A percentile compares a stretch with the other conserved stretches of the same genome.
phyloP scores from a whole-genome alignment of 768 basidiomycete genomes.

The Hericium coralloides region DNA sequence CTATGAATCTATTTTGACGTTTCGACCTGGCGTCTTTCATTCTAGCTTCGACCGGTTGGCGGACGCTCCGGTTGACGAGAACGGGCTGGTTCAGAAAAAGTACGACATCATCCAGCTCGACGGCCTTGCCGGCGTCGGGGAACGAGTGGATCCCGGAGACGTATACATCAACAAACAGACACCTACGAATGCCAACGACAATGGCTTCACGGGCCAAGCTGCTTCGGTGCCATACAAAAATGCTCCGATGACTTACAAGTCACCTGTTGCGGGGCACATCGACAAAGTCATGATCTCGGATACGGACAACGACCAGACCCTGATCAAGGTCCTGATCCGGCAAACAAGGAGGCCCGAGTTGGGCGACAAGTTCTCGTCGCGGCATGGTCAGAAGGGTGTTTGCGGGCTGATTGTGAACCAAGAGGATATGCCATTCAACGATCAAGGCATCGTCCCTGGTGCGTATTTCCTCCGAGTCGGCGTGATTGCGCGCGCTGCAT shows the following conservation, averaged over 20 bases:
- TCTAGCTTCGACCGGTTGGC: constrained; percentile 86
- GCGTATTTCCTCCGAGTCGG: constrained; percentile 17
- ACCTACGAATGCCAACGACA: constrained; percentile 89
- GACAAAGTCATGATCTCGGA: constrained; percentile 98
- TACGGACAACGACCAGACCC: constrained; percentile 90
- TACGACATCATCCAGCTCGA: constrained; percentile 90
- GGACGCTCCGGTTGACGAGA: constrained; percentile 82
- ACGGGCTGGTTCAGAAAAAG: constrained; percentile 68
- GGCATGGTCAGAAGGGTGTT: constrained; percentile 98
- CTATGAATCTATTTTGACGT: too few relatives aligned
- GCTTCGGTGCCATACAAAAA: constrained; percentile 86
- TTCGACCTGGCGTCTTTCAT: background rate
- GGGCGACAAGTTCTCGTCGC: constrained; percentile 96
- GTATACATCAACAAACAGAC: constrained; percentile 97
- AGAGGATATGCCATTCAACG: constrained; percentile 98
- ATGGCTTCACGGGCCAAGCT: constrained; percentile 77
- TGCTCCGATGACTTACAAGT: constrained; percentile 87
- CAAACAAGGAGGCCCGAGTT: constrained; percentile 95
- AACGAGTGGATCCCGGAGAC: constrained; percentile 86
- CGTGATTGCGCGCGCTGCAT: constrained; percentile 4
- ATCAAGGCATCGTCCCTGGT: constrained; percentile 92
- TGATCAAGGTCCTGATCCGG: constrained; percentile 95
- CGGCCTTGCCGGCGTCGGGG: constrained; percentile 91
- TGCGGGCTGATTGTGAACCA: constrained; percentile 98
- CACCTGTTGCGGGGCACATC: constrained; percentile 86